These are phyloP conservation scores for Tuber umbilicatum DNA, from an alignment of 495 filamentous ascomycete genomes.

Conservation along the genomic window DNA sequence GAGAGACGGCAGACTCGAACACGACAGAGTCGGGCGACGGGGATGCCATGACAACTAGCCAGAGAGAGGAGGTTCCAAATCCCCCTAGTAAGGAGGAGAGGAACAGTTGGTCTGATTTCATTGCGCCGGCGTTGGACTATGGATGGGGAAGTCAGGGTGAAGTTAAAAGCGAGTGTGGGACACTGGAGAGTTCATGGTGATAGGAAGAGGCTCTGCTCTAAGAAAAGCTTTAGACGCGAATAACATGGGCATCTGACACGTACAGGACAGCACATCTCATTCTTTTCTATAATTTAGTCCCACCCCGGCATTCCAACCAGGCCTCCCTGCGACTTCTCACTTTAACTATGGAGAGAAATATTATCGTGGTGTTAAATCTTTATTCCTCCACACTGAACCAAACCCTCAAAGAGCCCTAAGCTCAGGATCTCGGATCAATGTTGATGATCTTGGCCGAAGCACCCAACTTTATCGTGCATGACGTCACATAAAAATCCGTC, in stretches of 20 bases:
- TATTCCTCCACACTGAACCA: background rate
- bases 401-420: background rate
- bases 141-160: background rate
- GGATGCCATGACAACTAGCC: conserved; percentile 15
- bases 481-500: background rate
- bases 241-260: background rate
- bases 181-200: background rate
- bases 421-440: background rate
- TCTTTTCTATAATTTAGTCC: background rate
- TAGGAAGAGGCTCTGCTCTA: background rate
- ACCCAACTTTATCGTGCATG: background rate
- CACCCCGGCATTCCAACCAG: background rate
- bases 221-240: background rate
- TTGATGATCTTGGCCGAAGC: background rate
- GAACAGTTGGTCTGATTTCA: background rate
- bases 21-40: conserved; percentile 10
- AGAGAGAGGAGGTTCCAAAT: background rate
- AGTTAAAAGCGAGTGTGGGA: background rate
- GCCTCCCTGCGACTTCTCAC: background rate
- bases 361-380: background rate
- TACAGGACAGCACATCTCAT: background rate
- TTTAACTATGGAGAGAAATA: background rate
- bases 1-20: conserved; percentile 11
- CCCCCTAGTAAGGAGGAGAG: background rate
- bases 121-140: background rate